These are phyloP conservation scores for Volvariella surrecta DNA, from an alignment of 1,284 basidiomycete genomes.

Conservation along the genomic window DNA sequence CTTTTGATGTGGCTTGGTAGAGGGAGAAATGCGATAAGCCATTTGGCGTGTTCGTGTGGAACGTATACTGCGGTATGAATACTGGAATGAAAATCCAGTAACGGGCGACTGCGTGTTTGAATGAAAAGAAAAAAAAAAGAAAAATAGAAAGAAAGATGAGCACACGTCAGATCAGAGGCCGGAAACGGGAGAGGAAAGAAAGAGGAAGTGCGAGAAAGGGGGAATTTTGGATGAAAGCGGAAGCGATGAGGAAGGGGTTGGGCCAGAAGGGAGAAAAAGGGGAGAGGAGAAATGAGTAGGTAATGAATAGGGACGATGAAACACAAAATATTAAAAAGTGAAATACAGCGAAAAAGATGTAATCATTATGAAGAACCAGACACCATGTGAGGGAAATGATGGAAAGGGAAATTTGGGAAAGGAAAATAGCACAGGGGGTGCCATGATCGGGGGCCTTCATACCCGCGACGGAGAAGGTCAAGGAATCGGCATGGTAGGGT, in stretches of 20 bases:
- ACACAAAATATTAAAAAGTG: slow-evolving; percentile 5
- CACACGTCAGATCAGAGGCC: slow-evolving; percentile 4
- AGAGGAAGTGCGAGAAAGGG: no score
- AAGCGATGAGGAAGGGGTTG: no score
- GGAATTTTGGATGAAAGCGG: no score
- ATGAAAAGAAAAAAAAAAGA: slow-evolving; percentile 7
- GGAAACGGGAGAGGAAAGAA: slow-evolving; percentile 1
- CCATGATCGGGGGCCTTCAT: no score
- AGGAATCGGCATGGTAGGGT: no score
- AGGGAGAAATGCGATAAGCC: not conserved
- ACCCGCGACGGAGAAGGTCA: no score
- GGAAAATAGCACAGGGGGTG: no score
- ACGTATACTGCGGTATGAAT: not conserved
- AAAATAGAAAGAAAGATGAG: slow-evolving; percentile 9
- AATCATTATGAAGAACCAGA: slow-evolving; percentile 5
- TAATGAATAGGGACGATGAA: not conserved
- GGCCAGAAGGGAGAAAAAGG: not conserved
- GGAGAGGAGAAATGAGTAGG: slow-evolving; percentile 1
- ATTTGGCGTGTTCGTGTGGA: not conserved
- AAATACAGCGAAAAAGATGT: slow-evolving; percentile 7
- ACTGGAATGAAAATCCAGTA: slow-evolving; percentile 1
- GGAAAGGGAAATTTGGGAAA: no score
- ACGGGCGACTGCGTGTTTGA: not conserved
- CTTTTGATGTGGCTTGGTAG: not conserved
- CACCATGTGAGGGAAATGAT: no score